Conservation (phyloP, 495 filamentous ascomycete species). For the Chaetomium fimeti region DNA sequence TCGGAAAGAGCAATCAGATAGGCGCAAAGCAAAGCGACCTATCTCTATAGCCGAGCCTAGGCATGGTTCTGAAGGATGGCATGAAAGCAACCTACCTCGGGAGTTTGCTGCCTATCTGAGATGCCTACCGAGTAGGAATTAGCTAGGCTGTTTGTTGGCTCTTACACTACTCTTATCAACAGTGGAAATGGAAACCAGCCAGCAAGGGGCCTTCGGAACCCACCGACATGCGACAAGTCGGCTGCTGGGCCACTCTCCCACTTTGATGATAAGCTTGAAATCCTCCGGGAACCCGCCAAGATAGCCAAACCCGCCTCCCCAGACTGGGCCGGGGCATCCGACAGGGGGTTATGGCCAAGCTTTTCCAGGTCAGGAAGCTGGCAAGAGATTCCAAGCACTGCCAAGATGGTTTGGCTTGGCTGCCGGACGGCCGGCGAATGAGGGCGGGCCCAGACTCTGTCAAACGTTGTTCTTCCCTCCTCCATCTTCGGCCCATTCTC, state of each 20-base stretch:
- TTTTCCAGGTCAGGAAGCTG: slow-evolving; percentile 29
- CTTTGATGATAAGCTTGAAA: slow-evolving; percentile 7
- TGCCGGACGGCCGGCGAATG: slow-evolving; percentile 17
- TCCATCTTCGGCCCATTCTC: slow-evolving; percentile 17
- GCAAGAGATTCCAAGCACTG: slow-evolving; percentile 21
- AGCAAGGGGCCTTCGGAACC: not conserved
- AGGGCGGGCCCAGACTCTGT: slow-evolving; percentile 7
- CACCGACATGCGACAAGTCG: not conserved
- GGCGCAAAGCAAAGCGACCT: not conserved
- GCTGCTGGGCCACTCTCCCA: not conserved
- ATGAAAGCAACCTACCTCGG: not conserved
- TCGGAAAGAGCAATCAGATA: not conserved
- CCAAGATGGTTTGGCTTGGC: slow-evolving; percentile 5
- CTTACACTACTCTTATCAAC: too few species aligned
- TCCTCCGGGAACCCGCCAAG: not conserved
- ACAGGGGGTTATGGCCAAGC: slow-evolving; percentile 11
- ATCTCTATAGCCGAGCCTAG: not conserved
- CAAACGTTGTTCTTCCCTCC: not conserved
- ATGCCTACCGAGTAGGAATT: not conserved
- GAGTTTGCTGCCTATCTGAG: not conserved
- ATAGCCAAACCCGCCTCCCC: slow-evolving; percentile 8
- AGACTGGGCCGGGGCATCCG: slow-evolving; percentile 14
- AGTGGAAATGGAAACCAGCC: not conserved
- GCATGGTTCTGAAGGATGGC: not conserved
- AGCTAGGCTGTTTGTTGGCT: not conserved